Percentiles rank a stretch among this genome's conserved stretches.
These are phyloP conservation scores for Ambrosiella cleistominuta DNA, from an alignment of 2,329 filamentous ascomycete genomes.

Conservation along the genomic window DNA sequence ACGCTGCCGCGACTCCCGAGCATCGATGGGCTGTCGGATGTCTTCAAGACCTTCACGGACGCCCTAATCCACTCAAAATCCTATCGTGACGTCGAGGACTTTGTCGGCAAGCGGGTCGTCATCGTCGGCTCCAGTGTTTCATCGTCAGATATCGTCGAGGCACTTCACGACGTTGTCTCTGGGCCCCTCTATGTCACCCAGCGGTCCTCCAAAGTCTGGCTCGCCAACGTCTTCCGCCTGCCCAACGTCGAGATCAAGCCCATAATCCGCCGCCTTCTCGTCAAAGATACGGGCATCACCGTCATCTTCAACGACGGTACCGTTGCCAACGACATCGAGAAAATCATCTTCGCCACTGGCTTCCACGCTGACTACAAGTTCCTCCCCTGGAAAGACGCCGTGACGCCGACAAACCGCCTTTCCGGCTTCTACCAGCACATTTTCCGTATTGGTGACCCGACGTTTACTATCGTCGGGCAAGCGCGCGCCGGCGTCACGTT, in stretches of 20 bases:
- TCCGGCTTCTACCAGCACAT: slow-evolving; percentile 23
- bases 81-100: slow-evolving; percentile 19
- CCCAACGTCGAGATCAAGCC: slow-evolving; percentile 1
- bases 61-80: slow-evolving; percentile 25
- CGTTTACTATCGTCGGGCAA: slow-evolving; percentile 21
- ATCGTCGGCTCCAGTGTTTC: slow-evolving; percentile 41
- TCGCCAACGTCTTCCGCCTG: slow-evolving; percentile 3
- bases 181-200: background rate
- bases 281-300: slow-evolving; percentile 18
- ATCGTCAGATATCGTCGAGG: slow-evolving; percentile 37
- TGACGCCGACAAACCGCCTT: slow-evolving; percentile 14
- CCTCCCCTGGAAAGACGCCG: slow-evolving; percentile 19
- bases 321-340: slow-evolving; percentile 30
- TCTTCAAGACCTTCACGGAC: slow-evolving; percentile 20
- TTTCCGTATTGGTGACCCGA: slow-evolving; percentile 21
- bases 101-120: slow-evolving; percentile 25
- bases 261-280: background rate
- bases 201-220: slow-evolving; percentile 1
- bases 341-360: slow-evolving; percentile 42
- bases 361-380: slow-evolving; percentile 42
- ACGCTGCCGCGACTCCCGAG: slow-evolving; percentile 23
- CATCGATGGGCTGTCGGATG: slow-evolving; percentile 23
- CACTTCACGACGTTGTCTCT: slow-evolving; percentile 22
- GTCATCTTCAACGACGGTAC: slow-evolving; percentile 35
- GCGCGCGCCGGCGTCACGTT: slow-evolving; percentile 23